These are phyloP conservation scores for Tetradesmus lagerheimii DNA, from an alignment of 139 green algal species.

Conservation along the genomic window DNA sequence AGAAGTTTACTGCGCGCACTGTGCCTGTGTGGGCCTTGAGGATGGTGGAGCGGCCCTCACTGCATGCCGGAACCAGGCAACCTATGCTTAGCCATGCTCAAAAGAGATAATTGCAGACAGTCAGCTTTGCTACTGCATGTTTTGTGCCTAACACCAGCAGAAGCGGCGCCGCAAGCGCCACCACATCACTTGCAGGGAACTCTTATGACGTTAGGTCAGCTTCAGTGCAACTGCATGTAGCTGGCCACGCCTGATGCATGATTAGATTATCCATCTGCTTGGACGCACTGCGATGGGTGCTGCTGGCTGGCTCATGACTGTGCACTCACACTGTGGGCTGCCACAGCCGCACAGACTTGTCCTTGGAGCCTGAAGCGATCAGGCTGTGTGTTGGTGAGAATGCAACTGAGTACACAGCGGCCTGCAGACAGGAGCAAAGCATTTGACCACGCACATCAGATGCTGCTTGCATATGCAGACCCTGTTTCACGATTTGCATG, in stretches of 20 bases:
- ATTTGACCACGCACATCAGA: too few relatives aligned
- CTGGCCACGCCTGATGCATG: too few relatives aligned
- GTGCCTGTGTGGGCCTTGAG: slow-evolving; percentile 88
- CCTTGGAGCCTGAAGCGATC: slow-evolving; percentile 89
- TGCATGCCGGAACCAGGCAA: slow-evolving; percentile 39
- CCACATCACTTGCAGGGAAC: too few relatives aligned
- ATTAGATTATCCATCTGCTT: too few relatives aligned
- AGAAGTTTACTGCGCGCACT: slow-evolving; percentile 86
- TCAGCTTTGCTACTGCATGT: background rate
- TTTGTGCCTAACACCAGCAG: too few relatives aligned
- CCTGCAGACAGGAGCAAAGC: slow-evolving; percentile 56
- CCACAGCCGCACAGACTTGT: slow-evolving; percentile 89
- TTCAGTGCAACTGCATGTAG: too few relatives aligned
- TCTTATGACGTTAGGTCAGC: too few relatives aligned
- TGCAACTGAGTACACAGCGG: slow-evolving; percentile 83
- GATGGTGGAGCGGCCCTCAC: slow-evolving; percentile 88
- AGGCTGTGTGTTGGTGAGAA: slow-evolving; percentile 76
- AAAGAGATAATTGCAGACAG: too few relatives aligned
- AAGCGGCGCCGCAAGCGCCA: too few relatives aligned
- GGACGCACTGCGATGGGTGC: too few relatives aligned
- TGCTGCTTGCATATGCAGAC: background rate
- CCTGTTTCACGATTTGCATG: background rate
- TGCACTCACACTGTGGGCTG: slow-evolving; percentile 80
- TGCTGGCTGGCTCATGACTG: background rate
- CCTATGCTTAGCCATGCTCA: background rate